These are phyloP conservation scores for Psilocybe subaeruginosa DNA, from an alignment of 768 basidiomycete species.

Conservation along the genomic window DNA sequence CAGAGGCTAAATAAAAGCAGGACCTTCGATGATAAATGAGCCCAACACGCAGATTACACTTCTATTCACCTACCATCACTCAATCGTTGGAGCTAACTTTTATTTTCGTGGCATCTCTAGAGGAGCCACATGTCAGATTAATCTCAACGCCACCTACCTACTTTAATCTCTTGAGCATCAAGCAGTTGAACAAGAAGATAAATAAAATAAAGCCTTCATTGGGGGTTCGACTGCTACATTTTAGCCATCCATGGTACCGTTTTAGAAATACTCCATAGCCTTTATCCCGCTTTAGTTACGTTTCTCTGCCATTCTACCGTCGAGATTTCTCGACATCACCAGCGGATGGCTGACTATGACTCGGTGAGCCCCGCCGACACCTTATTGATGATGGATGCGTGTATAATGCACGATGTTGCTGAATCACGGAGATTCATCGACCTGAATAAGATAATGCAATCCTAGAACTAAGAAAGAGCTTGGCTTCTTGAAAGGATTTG, in stretches of 20 bases:
- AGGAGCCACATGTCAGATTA: constrained; percentile 20
- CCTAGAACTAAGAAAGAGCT: constrained; percentile 1
- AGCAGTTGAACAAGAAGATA: neutral
- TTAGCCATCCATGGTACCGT: neutral
- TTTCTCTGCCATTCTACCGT: constrained; percentile 17
- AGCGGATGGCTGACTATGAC: neutral
- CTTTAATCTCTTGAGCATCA: constrained; percentile 7
- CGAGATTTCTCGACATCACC: constrained; percentile 2
- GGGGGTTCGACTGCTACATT: neutral
- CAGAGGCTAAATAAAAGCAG: neutral
- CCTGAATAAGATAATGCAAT: neutral
- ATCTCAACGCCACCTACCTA: constrained; percentile 22
- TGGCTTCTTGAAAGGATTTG: constrained; percentile 15
- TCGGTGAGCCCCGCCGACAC: neutral
- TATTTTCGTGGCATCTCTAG: constrained; percentile 16
- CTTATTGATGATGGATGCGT: neutral
- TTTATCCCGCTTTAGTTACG: constrained; percentile 13
- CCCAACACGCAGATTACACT: constrained; percentile 1
- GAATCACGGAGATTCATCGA: neutral
- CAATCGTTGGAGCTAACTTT: constrained; percentile 20
- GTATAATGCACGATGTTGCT: neutral
- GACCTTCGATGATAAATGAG: constrained; percentile 6
- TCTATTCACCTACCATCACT: constrained; percentile 2
- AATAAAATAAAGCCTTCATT: constrained; percentile 1
- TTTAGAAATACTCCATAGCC: constrained; percentile 4